Percentiles rank a stretch among this genome's conserved stretches.
phyloP scores from a whole-genome alignment of 306 rosid genomes.

The Abrus pulchellus region DNA sequence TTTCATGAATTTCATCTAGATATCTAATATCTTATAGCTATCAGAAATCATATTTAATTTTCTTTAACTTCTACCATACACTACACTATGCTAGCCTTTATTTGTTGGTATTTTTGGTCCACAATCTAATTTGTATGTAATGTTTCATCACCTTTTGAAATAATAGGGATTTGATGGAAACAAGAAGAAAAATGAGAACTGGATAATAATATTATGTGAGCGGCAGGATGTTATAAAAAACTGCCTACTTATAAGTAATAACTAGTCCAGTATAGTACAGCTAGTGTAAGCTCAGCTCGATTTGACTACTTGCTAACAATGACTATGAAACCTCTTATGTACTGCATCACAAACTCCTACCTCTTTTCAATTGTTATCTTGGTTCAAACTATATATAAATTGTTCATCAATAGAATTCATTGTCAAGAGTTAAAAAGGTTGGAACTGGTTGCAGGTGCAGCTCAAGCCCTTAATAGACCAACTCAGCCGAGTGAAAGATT shows the following conservation, averaged over 20 bases:
- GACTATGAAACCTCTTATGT: neutral
- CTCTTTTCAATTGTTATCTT: neutral
- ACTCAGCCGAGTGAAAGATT: constrained; percentile 77
- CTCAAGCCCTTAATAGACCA: constrained; percentile 83
- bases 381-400: neutral
- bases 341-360: neutral
- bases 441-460: constrained; percentile 61
- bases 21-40: neutral
- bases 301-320: neutral
- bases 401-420: neutral
- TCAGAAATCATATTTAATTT: neutral
- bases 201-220: neutral
- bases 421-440: neutral
- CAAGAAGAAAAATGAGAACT: neutral
- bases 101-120: neutral
- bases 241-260: neutral
- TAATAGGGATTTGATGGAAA: neutral
- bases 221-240: neutral
- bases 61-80: neutral
- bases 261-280: neutral
- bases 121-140: neutral
- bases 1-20: neutral
- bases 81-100: neutral
- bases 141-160: neutral
- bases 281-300: neutral